These are phyloP conservation scores for Phytophthora lateralis DNA, from an alignment of 352 stramenopile species.

Conservation along the genomic window DNA sequence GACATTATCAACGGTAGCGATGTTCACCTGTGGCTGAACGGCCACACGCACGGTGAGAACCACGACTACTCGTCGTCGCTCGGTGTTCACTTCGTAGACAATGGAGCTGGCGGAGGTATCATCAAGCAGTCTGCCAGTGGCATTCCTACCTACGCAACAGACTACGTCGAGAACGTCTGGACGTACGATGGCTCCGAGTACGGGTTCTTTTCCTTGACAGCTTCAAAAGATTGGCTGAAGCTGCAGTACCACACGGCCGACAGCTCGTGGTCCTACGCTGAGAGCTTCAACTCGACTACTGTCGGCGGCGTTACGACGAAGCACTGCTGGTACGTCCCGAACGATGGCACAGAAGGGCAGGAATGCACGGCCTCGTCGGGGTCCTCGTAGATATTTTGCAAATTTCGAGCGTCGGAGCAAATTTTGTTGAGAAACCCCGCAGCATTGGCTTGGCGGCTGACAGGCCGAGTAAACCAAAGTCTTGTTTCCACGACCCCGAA, in stretches of 20 bases:
- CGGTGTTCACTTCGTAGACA: slow-evolving; percentile 76
- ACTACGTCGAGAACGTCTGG: slow-evolving; percentile 67
- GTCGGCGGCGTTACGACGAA: slow-evolving; percentile 54
- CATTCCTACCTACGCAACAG: slow-evolving; percentile 56
- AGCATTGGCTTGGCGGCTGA: not conserved
- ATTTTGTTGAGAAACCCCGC: not conserved
- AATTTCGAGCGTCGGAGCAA: not conserved
- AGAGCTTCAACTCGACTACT: slow-evolving; percentile 49
- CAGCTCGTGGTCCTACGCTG: slow-evolving; percentile 53
- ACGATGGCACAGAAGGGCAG: slow-evolving; percentile 40
- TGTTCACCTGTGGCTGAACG: slow-evolving; percentile 51
- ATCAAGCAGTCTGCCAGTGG: slow-evolving; percentile 69
- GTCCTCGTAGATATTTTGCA: slow-evolving; percentile 26
- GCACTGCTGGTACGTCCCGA: slow-evolving; percentile 76
- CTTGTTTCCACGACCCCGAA: not conserved
- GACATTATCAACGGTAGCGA: slow-evolving; percentile 44
- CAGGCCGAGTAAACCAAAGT: not conserved
- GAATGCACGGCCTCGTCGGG: slow-evolving; percentile 30
- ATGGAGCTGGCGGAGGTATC: slow-evolving; percentile 74
- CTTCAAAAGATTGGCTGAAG: slow-evolving; percentile 66
- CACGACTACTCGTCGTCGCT: slow-evolving; percentile 62
- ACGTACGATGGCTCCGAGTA: slow-evolving; percentile 61
- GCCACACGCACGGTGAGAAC: slow-evolving; percentile 70
- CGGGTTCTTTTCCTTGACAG: slow-evolving; percentile 62
- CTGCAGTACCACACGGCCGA: slow-evolving; percentile 73